phyloP scores from a whole-genome alignment of 2,329 filamentous ascomycete species.

The Pseudogymnoascus sp. region DNA sequence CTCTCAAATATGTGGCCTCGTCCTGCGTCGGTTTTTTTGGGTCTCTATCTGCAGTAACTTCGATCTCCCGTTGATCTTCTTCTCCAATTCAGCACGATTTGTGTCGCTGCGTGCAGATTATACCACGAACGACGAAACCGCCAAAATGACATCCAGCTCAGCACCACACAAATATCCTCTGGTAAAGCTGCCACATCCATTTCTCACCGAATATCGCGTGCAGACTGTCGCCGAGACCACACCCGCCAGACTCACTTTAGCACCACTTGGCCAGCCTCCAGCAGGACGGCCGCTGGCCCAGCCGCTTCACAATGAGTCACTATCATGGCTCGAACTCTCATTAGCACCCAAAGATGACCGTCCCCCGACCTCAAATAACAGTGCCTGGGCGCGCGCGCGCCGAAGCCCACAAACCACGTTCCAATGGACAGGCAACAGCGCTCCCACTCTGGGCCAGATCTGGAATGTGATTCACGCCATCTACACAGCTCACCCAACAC shows the following conservation, averaged over 20 bases:
- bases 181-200: slow-evolving; percentile 18
- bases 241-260: slow-evolving; percentile 13
- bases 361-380: slow-evolving; percentile 29
- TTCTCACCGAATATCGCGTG: slow-evolving; percentile 18
- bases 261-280: slow-evolving; percentile 11
- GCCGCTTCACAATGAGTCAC: slow-evolving; percentile 24
- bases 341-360: slow-evolving; percentile 17
- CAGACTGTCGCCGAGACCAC: slow-evolving; percentile 10
- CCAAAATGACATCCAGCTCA: slow-evolving; percentile 7
- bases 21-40: not conserved
- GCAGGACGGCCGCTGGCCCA: slow-evolving; percentile 14
- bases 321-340: slow-evolving; percentile 24
- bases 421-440: slow-evolving; percentile 25
- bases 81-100: not conserved
- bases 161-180: slow-evolving; percentile 14
- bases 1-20: not conserved
- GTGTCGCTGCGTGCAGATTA: slow-evolving; percentile 4
- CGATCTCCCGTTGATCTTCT: not conserved
- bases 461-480: slow-evolving; percentile 34
- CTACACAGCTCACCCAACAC: slow-evolving; percentile 24
- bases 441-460: slow-evolving; percentile 30
- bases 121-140: not conserved
- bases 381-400: slow-evolving; percentile 27
- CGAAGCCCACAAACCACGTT: slow-evolving; percentile 28
- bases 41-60: slow-evolving; percentile 1